Base-by-base conservation (phyloP, 164 flowering plant genomes). In the Annona cherimola region DNA sequence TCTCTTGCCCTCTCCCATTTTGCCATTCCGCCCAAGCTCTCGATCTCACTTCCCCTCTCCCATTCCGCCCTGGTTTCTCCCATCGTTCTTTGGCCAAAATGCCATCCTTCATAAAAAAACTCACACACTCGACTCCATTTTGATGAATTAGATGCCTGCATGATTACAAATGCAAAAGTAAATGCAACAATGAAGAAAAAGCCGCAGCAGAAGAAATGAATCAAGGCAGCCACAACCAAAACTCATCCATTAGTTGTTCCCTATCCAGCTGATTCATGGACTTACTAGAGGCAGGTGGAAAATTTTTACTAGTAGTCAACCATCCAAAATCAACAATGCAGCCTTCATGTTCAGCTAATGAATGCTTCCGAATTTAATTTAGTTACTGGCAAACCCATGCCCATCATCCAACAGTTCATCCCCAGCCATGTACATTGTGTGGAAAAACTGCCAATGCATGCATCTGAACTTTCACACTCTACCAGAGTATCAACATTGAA, bases 101-200 rank as follows among this genome's bases (percentile, higher is more conserved):
- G 73, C 87, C 84, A 76, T 82, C 90, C 0, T 62, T 60, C 42
- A 78, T 72, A 20, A 93, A 91, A 91, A 73, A 90, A 93, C 60
- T 66, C 76, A 70, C 96, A 91, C 64, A 95, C 81, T 4, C 93
- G 94, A 42, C 97, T 94, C 99, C 99, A 95, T 80, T 95, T 95
- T 35, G 90, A 84, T 64, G 99, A 90, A 83, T 95, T 8, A 98
- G 98, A 69, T 95, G 99, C 88, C 99, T 95, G 68, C 71, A 82
- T n/a, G 43, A 61, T 65, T 61, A 2, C 1, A 26, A 26, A 35
- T 50, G 57, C 14, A 16, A 16, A 50, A 50, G 57, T 50, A 11
- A 50, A 50, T 50, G 57, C 57, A 50, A 50, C 4, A 50, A 50
- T 50, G 57, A 26, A 2, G 57, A 50, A 50, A 8, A 2, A 4